Conservation (phyloP, 2,329 filamentous ascomycete species). For the Xylaria polymorpha region DNA sequence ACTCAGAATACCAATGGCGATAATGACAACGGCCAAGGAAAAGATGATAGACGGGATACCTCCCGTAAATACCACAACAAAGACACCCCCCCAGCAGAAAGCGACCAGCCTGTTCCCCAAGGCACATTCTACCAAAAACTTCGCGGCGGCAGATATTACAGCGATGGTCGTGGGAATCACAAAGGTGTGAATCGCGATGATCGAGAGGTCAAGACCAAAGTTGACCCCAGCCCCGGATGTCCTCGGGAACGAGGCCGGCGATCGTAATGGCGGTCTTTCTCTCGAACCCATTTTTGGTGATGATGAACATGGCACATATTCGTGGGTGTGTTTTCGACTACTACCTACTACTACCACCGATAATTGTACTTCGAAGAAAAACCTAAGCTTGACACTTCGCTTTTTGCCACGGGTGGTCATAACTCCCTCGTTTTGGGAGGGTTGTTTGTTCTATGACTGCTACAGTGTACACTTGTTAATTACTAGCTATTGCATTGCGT, state of each 20-base stretch:
- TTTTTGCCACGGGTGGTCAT: not conserved
- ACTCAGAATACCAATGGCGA: not conserved
- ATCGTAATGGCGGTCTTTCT: constrained; percentile 49
- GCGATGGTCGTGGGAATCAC: too few species aligned
- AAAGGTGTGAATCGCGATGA: too few species aligned
- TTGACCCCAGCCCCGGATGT: too few species aligned
- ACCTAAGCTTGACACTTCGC: not conserved
- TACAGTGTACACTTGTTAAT: not conserved
- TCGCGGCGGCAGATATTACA: not conserved
- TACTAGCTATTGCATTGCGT: not conserved
- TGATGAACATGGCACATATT: constrained; percentile 43
- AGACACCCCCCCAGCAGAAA: not conserved
- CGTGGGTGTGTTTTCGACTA: constrained; percentile 47
- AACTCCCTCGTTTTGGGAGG: too few species aligned
- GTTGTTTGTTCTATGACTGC: not conserved
- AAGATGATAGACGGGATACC: not conserved
- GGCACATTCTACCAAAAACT: not conserved
- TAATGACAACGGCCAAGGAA: not conserved
- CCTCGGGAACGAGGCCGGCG: constrained; percentile 16
- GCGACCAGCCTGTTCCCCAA: not conserved
- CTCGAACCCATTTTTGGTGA: constrained; percentile 52
- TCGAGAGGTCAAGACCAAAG: too few species aligned
- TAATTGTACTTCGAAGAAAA: constrained; percentile 38
- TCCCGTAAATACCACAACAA: not conserved
- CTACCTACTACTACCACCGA: constrained; percentile 51